These are phyloP conservation scores for Martiniozyma abietophila DNA, from an alignment of 805 yeast genomes.

Conservation along the genomic window DNA sequence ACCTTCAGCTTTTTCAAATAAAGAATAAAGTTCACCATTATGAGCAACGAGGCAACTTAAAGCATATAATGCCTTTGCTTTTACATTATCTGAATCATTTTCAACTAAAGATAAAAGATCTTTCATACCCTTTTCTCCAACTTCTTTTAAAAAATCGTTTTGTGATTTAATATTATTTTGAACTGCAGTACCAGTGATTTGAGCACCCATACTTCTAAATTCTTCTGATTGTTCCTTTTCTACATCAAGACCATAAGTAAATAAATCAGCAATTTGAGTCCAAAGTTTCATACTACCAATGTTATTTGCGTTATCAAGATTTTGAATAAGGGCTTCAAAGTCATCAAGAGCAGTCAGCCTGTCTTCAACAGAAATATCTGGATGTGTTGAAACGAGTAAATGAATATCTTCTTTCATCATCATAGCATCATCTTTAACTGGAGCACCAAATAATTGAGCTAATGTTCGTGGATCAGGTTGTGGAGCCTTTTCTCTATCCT, in stretches of 20 bases:
- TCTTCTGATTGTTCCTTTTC: conserved; percentile 24
- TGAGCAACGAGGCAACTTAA: conserved; percentile 67
- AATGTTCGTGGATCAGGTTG: conserved; percentile 72
- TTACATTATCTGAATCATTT: conserved; percentile 23
- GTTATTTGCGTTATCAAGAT: conserved; percentile 89
- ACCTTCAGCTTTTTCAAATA: conserved; percentile 52
- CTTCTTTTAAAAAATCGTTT: conserved; percentile 47
- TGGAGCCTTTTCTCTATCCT: conserved; percentile 53
- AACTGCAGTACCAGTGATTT: conserved; percentile 70
- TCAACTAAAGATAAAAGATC: conserved; percentile 32
- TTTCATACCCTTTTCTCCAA: conserved; percentile 32
- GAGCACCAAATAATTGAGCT: conserved; percentile 65
- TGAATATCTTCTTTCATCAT: conserved; percentile 72
- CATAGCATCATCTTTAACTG: conserved; percentile 71
- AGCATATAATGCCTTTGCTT: conserved; percentile 68
- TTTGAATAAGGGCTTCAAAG: conserved; percentile 89
- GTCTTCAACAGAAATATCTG: conserved; percentile 51
- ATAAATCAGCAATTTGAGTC: conserved; percentile 35
- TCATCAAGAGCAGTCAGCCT: conserved; percentile 77
- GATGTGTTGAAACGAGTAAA: conserved; percentile 38
- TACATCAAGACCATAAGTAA: conserved; percentile 45
- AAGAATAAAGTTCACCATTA: conserved; percentile 42
- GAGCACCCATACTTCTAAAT: conserved; percentile 45
- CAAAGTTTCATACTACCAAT: conserved; percentile 77
- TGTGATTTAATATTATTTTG: conserved; percentile 83